Evolutionary conservation across 208 protist genomes (phyloP), one percentile per base, ranked within the genome.

Genomic region (Angomonas deanei): DNA sequence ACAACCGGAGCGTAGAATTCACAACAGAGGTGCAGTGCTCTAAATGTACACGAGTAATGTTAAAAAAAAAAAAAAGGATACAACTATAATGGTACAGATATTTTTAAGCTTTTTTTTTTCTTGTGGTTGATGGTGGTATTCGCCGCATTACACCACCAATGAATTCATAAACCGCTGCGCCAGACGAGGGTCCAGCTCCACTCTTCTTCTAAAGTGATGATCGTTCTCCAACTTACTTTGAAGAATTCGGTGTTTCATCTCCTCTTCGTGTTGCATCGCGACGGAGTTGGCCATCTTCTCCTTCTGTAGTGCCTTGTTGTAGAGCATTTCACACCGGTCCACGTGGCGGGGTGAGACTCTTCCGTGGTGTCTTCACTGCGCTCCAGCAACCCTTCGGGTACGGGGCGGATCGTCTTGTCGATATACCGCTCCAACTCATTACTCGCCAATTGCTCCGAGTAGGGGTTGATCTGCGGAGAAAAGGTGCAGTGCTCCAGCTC

Each of bases 161-260:
- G 82, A 91, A 53, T 73, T 80, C 80, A 92, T 89, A 72, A 86
- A 95, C 23, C 84, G 72, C 50, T 95, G 72, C 8, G 85, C 88
- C 27, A 95, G 57, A 1, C 75, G 64, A 1, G 85, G 85, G 65
- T 95, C 80, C 6, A 91, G 75, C 69, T 90, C 82, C n/a, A 92
- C 85, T n/a, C 88, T 80, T n/a, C 76, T 68, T 11, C 81, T 64
- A 55, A 95, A 95, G 71, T 95, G 88, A 57, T 95, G 83, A 54
- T 95, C 88, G 30, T 67, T 83, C 24, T 62, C 77, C 53, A 95
- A 68, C 17, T 76, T 80, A 33, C 81, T 80, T 11, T 76, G 74
- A 30, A 95, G 62, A 52, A 95, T 81, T 1, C 66, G 23, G 5
- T 88, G 47, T 42, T 74, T 69, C 57, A 72, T 61, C 11, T 71